Base-by-base conservation (phyloP, 768 basidiomycete species). In the Tricholoma matsutake region DNA sequence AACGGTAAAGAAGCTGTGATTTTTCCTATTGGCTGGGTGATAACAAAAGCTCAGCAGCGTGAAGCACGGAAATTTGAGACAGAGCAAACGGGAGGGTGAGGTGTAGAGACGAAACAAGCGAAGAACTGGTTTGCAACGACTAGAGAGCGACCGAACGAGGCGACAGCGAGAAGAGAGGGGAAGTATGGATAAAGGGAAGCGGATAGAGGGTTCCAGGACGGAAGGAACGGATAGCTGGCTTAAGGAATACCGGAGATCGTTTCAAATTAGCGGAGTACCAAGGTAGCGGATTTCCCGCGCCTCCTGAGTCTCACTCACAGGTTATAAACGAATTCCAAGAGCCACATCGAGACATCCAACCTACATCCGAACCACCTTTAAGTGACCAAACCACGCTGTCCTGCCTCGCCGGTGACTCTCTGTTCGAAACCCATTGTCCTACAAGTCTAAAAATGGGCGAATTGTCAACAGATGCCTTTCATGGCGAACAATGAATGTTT, bases 211-310 rank as follows among this genome's bases (percentile, higher is more conserved):
- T 35, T 63, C 67, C 61, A 68, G 55, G 54, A 45, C 54, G 60
- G 52, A 62, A 59, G 61, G 63, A 56, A 59, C 51, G 60, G 56
- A 57, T 57, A 28, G 56, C 56, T 43, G 45, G 29, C 45, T 57
- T 57, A 57, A 57, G 56, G 43, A 29, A 57, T 6, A 37, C 43
- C 54, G 59, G 49, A 58, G 63, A 60, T 63, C 63, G 72, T 73
- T 72, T 74, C 72, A 76, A 77, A 76, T 72, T 72, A 68, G 74
- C 74, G 73, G 72, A 75, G 76, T 71, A 63, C 69, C 67, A 65
- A 61, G 62, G 59, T 49, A 59, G 56, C 41, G 65, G 56, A 66
- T 69, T 77, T 77, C 73, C 76, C 75, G 76, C 75, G 75, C 71
- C 66, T 66, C 72, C 67, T 66, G 61, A 63, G 64, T 66, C 31